Percentiles rank a stretch among this genome's conserved stretches.
Conservation (phyloP, 176 grass and related monocot genomes). For the Phoenix roebelenii region DNA sequence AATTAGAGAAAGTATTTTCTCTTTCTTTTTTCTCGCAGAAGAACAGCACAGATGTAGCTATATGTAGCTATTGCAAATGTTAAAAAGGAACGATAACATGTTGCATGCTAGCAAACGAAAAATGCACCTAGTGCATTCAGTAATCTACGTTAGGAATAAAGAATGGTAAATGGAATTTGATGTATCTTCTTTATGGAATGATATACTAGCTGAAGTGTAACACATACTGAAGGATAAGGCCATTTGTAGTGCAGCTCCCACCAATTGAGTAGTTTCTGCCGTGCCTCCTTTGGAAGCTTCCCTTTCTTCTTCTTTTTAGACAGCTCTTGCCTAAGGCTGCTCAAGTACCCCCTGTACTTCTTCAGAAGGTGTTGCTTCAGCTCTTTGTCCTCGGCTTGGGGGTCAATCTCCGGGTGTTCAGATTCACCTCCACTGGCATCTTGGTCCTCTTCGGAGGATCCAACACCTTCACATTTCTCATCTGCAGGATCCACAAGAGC, state of each 20-base stretch:
- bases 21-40: too few relatives aligned
- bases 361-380: constrained; percentile 65
- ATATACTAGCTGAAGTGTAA: neutral
- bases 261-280: constrained; percentile 76
- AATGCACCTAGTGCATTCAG: too few relatives aligned
- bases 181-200: too few relatives aligned
- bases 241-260: constrained; percentile 83
- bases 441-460: constrained; percentile 46
- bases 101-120: too few relatives aligned
- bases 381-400: constrained; percentile 47
- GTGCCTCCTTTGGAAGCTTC: constrained; percentile 76
- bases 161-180: too few relatives aligned
- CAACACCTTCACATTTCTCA: constrained; percentile 29
- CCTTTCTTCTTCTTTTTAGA: constrained; percentile 93
- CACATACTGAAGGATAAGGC: constrained; percentile 71
- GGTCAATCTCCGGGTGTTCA: constrained; percentile 17
- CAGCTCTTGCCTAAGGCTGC: constrained; percentile 64
- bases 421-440: constrained; percentile 21
- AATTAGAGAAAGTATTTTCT: too few relatives aligned
- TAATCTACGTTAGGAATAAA: too few relatives aligned
- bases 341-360: constrained; percentile 84
- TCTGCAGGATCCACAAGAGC: constrained; percentile 17
- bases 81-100: too few relatives aligned
- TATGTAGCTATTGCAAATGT: too few relatives aligned
- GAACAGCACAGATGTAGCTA: too few relatives aligned